phyloP scores from a whole-genome alignment of 1,139 yeast genomes.

The Magnusiomyces ingens region DNA sequence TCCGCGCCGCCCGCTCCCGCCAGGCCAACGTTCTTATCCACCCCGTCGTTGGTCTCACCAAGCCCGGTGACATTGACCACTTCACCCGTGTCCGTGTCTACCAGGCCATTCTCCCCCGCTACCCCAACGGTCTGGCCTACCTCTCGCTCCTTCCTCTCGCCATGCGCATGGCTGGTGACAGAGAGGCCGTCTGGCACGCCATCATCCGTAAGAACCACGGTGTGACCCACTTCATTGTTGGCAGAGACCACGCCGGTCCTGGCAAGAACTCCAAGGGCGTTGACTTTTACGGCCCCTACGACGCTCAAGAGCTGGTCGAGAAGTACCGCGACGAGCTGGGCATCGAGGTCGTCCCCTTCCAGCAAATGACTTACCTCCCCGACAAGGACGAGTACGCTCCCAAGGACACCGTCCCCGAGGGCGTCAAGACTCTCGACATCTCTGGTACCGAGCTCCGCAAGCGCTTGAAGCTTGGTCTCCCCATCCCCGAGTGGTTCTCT shows the following conservation, averaged over 20 bases:
- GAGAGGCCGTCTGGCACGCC: slow-evolving; percentile 98
- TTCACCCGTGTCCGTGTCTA: slow-evolving; percentile 95
- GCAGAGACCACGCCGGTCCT: slow-evolving; percentile 98
- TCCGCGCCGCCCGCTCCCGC: slow-evolving; percentile 81
- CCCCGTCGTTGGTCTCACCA: slow-evolving; percentile 95
- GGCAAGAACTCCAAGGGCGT: slow-evolving; percentile 90
- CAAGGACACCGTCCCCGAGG: slow-evolving; percentile 79
- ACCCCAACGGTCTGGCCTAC: slow-evolving; percentile 90
- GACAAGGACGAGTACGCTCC: slow-evolving; percentile 95
- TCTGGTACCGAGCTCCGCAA: slow-evolving; percentile 94
- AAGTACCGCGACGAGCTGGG: slow-evolving; percentile 68
- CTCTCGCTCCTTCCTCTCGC: slow-evolving; percentile 86
- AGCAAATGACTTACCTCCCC: slow-evolving; percentile 94
- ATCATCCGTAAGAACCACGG: slow-evolving; percentile 94
- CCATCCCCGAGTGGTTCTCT: slow-evolving; percentile 94
- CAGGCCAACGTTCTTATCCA: slow-evolving; percentile 81
- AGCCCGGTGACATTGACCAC: slow-evolving; percentile 97
- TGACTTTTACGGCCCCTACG: slow-evolving; percentile 95
- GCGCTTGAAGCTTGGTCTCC: slow-evolving; percentile 77
- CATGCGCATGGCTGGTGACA: slow-evolving; percentile 99
- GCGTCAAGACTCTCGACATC: slow-evolving; percentile 78
- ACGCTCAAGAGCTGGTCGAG: slow-evolving; percentile 86
- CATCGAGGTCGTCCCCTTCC: slow-evolving; percentile 89
- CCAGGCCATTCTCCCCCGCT: slow-evolving; percentile 83
- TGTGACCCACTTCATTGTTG: slow-evolving; percentile 94